Percentiles rank a stretch among this genome's conserved stretches.
phyloP scores from a whole-genome alignment of 1,139 yeast species.

The Candida pseudocylindracea region DNA sequence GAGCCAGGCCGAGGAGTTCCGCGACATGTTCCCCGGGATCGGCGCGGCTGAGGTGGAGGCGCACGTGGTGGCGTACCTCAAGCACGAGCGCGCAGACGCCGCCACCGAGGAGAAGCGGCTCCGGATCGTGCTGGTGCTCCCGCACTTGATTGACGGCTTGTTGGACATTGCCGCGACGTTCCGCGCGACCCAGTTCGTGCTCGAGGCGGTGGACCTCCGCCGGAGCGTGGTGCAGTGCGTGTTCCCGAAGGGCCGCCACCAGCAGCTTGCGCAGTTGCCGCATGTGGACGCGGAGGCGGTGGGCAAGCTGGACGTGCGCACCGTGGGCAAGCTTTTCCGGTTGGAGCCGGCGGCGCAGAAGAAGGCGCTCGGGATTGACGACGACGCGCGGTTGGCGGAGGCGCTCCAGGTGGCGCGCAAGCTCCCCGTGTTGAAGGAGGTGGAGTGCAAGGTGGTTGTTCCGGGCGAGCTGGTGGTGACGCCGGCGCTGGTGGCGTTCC shows the following conservation, averaged over 20 bases:
- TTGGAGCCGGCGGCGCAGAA: constrained; percentile 30
- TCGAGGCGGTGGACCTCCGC: constrained; percentile 41
- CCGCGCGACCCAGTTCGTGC: constrained; percentile 45
- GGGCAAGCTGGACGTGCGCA: constrained; percentile 13
- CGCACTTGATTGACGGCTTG: constrained; percentile 46
- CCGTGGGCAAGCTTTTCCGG: constrained; percentile 47
- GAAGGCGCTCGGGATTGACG: constrained; percentile 30
- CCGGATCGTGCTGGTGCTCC: constrained; percentile 38
- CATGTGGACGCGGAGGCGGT: constrained; percentile 10
- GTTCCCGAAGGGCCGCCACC: constrained; percentile 26
- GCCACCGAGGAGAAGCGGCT: constrained; percentile 13
- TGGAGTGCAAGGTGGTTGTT: constrained; percentile 58
- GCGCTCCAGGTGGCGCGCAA: constrained; percentile 37
- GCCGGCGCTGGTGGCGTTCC: constrained; percentile 53
- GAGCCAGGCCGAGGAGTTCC: constrained; percentile 4
- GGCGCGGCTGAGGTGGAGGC: constrained; percentile 8
- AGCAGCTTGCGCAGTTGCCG: constrained; percentile 67
- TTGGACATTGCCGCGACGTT: constrained; percentile 67
- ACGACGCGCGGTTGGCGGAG: constrained; percentile 18
- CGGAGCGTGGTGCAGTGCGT: constrained; percentile 67
- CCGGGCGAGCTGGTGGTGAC: constrained; percentile 73
- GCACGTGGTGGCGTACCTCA: not conserved
- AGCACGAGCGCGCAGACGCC: too few relatives aligned
- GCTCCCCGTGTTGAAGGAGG: constrained; percentile 48
- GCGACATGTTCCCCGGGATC: constrained; percentile 33